A percentile compares a stretch with the other conserved stretches of the same genome.
phyloP scores from a whole-genome alignment of 805 yeast genomes.

The Candida maris region DNA sequence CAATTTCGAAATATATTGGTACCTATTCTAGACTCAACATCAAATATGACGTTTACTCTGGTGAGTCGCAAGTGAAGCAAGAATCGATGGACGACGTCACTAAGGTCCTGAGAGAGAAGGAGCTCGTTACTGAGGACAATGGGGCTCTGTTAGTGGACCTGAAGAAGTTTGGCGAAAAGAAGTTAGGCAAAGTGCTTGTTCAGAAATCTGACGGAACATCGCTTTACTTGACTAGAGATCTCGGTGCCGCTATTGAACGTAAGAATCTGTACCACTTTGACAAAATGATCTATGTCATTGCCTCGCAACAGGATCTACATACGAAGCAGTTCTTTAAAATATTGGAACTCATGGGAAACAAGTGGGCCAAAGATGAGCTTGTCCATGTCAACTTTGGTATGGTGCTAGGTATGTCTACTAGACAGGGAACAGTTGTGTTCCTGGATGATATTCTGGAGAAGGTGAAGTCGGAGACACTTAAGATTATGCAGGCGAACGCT shows the following conservation, averaged over 20 bases:
- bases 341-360: slow-evolving; percentile 82
- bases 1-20: slow-evolving; percentile 78
- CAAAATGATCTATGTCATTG: slow-evolving; percentile 94
- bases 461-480: slow-evolving; percentile 91
- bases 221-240: slow-evolving; percentile 89
- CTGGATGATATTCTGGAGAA: slow-evolving; percentile 90
- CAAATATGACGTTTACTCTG: slow-evolving; percentile 82
- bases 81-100: slow-evolving; percentile 66
- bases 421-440: slow-evolving; percentile 98
- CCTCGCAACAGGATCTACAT: slow-evolving; percentile 94
- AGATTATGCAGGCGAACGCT: slow-evolving; percentile 90
- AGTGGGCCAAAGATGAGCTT: slow-evolving; percentile 69
- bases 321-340: slow-evolving; percentile 91
- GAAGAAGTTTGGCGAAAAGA: slow-evolving; percentile 73
- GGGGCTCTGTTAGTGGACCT: slow-evolving; percentile 91
- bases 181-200: slow-evolving; percentile 87
- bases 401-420: slow-evolving; percentile 98
- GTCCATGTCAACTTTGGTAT: slow-evolving; percentile 92
- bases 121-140: slow-evolving; percentile 75
- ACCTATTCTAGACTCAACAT: slow-evolving; percentile 94
- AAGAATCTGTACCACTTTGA: slow-evolving; percentile 80
- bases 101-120: slow-evolving; percentile 58
- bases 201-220: slow-evolving; percentile 96
- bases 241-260: slow-evolving; percentile 94
- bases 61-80: slow-evolving; percentile 90